Percentiles rank a stretch among this genome's conserved stretches.
Evolutionary conservation across 306 rosid species (phyloP).

Genomic region (Pyrus bretschneideri): DNA sequence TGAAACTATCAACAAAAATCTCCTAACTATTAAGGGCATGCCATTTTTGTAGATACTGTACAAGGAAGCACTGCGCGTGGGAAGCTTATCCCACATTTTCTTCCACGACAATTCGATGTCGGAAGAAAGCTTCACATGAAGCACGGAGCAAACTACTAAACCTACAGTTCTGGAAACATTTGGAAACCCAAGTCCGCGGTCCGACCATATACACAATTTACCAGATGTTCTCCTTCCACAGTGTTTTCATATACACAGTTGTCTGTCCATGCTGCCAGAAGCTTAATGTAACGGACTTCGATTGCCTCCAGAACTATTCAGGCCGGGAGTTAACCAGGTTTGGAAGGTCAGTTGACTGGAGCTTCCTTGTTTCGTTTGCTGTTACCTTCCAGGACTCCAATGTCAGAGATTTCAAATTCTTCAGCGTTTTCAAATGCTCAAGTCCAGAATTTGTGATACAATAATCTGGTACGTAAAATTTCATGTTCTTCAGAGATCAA

Average conservation of each 20-base stretch:
- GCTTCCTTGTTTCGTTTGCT: constrained; percentile 63
- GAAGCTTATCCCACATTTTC: constrained; percentile 33
- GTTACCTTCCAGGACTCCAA: constrained; percentile 84
- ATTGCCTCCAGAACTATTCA: constrained; percentile 30
- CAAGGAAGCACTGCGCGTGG: constrained; percentile 5
- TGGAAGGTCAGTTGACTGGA: constrained; percentile 62
- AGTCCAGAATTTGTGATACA: constrained; percentile 42
- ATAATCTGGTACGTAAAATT: constrained; percentile 61
- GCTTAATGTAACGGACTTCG: neutral
- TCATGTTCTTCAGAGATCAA: constrained; percentile 38
- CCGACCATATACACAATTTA: constrained; percentile 14
- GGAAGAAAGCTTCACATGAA: constrained; percentile 25
- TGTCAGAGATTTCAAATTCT: constrained; percentile 23
- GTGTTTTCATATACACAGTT: constrained; percentile 9
- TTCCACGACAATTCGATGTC: neutral
- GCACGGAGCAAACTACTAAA: constrained; percentile 13
- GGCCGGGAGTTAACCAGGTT: constrained; percentile 87
- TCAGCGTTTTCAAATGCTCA: too few species aligned
- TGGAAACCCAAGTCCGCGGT: neutral
- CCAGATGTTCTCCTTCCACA: neutral
- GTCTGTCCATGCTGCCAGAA: constrained; percentile 4
- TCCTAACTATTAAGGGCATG: too few species aligned
- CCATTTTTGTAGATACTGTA: too few species aligned
- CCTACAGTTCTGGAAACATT: neutral
- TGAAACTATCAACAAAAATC: too few species aligned